Conservation (phyloP, 2,329 filamentous ascomycete genomes). For the Dissoconium aciculare region DNA sequence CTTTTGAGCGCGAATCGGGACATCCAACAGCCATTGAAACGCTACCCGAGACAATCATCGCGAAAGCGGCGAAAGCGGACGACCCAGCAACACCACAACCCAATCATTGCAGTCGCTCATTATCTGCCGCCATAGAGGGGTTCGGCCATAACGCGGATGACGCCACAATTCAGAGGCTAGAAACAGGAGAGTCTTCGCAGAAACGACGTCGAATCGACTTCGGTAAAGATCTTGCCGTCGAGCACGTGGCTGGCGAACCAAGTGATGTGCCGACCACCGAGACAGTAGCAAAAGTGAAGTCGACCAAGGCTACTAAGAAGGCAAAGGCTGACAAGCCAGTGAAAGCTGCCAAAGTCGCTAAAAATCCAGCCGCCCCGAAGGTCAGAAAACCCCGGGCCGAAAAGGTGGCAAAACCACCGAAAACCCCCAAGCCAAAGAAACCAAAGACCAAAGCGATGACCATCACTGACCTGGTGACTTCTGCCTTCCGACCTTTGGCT, state of each 20-base stretch:
- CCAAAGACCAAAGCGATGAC: slow-evolving; percentile 58
- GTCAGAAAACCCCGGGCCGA: slow-evolving; percentile 1
- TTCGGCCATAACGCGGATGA: neutral
- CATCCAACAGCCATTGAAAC: neutral
- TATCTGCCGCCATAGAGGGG: neutral
- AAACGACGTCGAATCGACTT: neutral
- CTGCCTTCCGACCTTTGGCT: slow-evolving; percentile 42
- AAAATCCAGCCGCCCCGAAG: slow-evolving; percentile 4
- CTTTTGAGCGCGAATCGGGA: too few relatives aligned
- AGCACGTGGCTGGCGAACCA: too few relatives aligned
- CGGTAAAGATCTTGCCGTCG: too few relatives aligned
- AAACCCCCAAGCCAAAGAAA: slow-evolving; percentile 23
- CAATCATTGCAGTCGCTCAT: neutral
- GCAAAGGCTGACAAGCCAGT: slow-evolving; percentile 6
- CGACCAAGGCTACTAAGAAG: slow-evolving; percentile 5
- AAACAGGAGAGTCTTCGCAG: neutral
- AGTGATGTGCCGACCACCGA: slow-evolving; percentile 8
- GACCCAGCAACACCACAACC: neutral
- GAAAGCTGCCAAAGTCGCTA: slow-evolving; percentile 1
- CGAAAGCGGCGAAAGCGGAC: neutral
- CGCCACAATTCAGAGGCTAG: neutral
- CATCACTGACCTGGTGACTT: slow-evolving; percentile 63
- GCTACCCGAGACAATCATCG: neutral
- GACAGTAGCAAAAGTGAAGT: slow-evolving; percentile 9
- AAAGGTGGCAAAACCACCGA: slow-evolving; percentile 10